Base-by-base conservation (phyloP, 2,329 filamentous ascomycete species). In the Penicillium hesseltinei region DNA sequence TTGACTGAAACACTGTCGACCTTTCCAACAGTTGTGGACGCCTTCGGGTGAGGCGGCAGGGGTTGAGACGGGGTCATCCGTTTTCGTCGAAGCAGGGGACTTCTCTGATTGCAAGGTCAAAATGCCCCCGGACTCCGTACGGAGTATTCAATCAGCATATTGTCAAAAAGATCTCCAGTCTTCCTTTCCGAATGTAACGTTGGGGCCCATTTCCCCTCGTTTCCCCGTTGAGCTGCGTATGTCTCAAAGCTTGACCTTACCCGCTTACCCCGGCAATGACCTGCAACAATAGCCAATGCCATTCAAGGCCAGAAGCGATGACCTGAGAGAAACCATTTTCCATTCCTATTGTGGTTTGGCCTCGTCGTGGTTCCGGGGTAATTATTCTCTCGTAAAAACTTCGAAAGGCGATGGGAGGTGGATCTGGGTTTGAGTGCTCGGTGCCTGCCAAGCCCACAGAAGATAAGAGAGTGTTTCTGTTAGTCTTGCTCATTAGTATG, bases 351-450 rank as follows among this genome's bases (percentile, higher is more conserved):
- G 2, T n/a, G 36, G 35, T 27, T 15, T 51, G 40, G 49, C 39
- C 42, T 21, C 17, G 27, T 23, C 36, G 29, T 40, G 19, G 36
- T 36, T 66, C 64, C 38, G 63, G 64, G 64, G 63, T 66, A 66
- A 65, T 66, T 66, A 57, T 45, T 63, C 60, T 66, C 64, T 66
- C 64, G 64, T 39, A 39, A 39, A 11, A 36, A 39, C 19, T 11
- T 39, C n/a, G n/a, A 39, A 10, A 21, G 9, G 9, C 8, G 4
- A 39, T 39, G 36, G 9, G n/a, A 19, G 36, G 36, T 66, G 64
- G 64, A 66, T 64, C 63, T 43, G 53, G 2, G 39, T 27, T n/a
- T 44, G 33, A 31, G 42, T 53, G 31, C 47, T 54, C 21, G 49
- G 19, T 46, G n/a, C 27, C 19, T 43, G 49, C 60, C 47, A 57